A percentile compares a stretch with the other conserved stretches of the same genome.
Conservation (phyloP, 2,329 filamentous ascomycete species). For the Plenodomus tracheiphilus region DNA sequence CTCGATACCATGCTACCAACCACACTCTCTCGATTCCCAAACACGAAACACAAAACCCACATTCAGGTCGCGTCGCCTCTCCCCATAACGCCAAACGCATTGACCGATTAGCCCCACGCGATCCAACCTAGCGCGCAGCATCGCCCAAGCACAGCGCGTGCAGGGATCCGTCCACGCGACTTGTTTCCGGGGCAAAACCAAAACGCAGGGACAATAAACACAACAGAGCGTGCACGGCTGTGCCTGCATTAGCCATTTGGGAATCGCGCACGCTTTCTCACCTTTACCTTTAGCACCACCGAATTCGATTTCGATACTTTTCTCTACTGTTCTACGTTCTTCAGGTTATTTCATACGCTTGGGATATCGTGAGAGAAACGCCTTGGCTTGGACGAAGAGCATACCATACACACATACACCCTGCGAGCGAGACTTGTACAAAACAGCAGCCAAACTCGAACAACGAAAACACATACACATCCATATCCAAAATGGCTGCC, state of each 20-base stretch:
- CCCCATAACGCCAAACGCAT: neutral
- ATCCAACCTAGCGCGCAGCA: neutral
- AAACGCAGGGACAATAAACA: slow-evolving; percentile 7
- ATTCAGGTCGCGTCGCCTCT: too few relatives aligned
- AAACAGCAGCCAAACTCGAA: neutral
- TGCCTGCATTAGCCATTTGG: neutral
- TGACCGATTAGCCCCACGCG: neutral
- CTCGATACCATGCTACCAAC: too few relatives aligned
- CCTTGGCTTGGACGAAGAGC: neutral
- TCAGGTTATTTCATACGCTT: too few relatives aligned
- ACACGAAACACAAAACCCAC: too few relatives aligned
- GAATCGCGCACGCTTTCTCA: neutral
- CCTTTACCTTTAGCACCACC: neutral
- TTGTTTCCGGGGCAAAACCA: slow-evolving; percentile 10
- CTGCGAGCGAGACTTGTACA: neutral
- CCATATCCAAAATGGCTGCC: slow-evolving; percentile 8
- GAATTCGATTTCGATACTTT: neutral
- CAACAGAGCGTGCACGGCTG: neutral
- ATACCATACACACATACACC: neutral
- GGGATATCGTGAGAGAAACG: neutral
- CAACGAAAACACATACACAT: neutral
- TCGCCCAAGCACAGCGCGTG: neutral
- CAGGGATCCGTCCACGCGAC: slow-evolving; percentile 6
- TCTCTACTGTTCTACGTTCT: too few relatives aligned
- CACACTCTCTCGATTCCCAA: too few relatives aligned